Evolutionary conservation across 345 rosid species (phyloP).

Genomic region (Nasturtium officinale): DNA sequence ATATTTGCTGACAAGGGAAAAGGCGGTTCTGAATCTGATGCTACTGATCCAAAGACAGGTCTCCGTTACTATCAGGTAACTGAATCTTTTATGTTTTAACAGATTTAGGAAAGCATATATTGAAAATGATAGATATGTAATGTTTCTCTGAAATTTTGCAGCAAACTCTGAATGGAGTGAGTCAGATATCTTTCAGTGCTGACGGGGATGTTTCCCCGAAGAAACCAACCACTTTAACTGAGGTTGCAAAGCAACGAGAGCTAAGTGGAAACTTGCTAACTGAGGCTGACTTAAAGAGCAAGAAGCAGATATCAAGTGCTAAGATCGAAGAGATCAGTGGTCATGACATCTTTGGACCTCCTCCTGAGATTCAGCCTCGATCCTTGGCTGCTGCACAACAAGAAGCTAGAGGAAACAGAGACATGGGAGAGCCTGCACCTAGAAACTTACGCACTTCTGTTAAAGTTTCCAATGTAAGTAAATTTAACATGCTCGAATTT

Average conservation of each 20-base stretch:
- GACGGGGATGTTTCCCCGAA: slow-evolving; percentile 75
- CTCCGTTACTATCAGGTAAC: slow-evolving; percentile 70
- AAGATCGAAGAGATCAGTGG: slow-evolving; percentile 92
- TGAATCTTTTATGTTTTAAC: not conserved
- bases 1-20: slow-evolving; percentile 55
- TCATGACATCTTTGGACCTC: slow-evolving; percentile 75
- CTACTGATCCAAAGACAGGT: slow-evolving; percentile 56
- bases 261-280: slow-evolving; percentile 67
- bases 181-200: slow-evolving; percentile 80
- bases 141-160: slow-evolving; percentile 30
- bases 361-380: slow-evolving; percentile 71
- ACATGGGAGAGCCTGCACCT: slow-evolving; percentile 70
- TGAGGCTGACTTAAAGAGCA: slow-evolving; percentile 61
- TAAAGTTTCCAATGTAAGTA: slow-evolving; percentile 73
- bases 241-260: slow-evolving; percentile 87
- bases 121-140: not conserved
- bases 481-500: not conserved
- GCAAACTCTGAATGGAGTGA: slow-evolving; percentile 75
- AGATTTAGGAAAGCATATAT: slow-evolving; percentile 1
- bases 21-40: slow-evolving; percentile 53
- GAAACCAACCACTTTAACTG: slow-evolving; percentile 68
- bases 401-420: slow-evolving; percentile 64
- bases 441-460: slow-evolving; percentile 70
- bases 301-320: slow-evolving; percentile 74
- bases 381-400: slow-evolving; percentile 58